phyloP scores from a whole-genome alignment of 768 basidiomycete genomes.

The Tylopilus sp. region DNA sequence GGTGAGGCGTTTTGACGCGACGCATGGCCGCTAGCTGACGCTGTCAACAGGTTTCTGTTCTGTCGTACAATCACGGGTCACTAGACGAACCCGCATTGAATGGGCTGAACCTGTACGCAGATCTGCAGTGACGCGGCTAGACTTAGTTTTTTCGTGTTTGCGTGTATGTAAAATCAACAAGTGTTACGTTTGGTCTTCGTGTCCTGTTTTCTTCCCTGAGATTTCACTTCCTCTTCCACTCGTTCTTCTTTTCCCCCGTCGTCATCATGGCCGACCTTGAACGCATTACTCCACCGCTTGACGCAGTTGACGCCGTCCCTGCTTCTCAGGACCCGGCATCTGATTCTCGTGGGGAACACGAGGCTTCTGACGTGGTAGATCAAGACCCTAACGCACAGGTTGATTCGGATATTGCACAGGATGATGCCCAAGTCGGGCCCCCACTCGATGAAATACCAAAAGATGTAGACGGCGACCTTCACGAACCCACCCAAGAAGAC shows the following conservation, averaged over 20 bases:
- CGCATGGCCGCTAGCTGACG: conserved; percentile 4
- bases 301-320: conserved; percentile 19
- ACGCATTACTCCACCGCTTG: conserved; percentile 10
- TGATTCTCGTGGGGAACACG: conserved; percentile 36
- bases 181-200: conserved; percentile 10
- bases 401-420: conserved; percentile 19
- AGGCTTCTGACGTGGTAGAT: conserved; percentile 35
- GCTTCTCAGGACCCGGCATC: conserved; percentile 19
- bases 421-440: conserved; percentile 13
- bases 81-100: conserved; percentile 76
- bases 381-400: conserved; percentile 22
- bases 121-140: conserved; percentile 26
- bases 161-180: conserved; percentile 16
- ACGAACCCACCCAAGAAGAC: conserved; percentile 26
- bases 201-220: not conserved
- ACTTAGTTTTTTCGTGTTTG: conserved; percentile 17
- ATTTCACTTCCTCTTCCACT: not conserved
- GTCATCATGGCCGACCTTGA: conserved; percentile 39
- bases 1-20: conserved; percentile 38
- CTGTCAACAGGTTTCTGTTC: conserved; percentile 58
- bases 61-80: conserved; percentile 81
- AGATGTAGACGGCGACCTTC: conserved; percentile 12
- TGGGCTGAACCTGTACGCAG: conserved; percentile 66
- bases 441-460: conserved; percentile 15
- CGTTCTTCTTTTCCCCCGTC: conserved; percentile 7